phyloP scores from a whole-genome alignment of 768 basidiomycete species.

The Mycena olivaceomarginata region DNA sequence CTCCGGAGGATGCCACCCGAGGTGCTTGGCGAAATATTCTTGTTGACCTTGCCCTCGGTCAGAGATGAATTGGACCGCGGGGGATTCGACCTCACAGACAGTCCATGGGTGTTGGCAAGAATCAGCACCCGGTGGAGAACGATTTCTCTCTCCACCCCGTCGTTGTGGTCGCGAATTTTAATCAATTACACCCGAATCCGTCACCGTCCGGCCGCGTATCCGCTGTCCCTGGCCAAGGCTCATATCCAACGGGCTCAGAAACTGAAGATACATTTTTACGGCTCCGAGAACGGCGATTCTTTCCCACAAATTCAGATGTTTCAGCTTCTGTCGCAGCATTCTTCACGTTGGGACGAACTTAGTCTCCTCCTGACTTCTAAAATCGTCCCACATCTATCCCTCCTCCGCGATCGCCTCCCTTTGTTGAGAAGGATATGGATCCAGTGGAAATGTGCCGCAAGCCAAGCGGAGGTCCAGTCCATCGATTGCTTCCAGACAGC shows the following conservation, averaged over 20 bases:
- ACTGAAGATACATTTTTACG: slow-evolving; percentile 4
- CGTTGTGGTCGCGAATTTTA: slow-evolving; percentile 16
- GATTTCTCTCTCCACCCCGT: background rate
- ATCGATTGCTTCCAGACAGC: slow-evolving; percentile 22
- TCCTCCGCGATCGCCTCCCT: background rate
- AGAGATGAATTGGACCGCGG: background rate
- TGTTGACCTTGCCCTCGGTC: slow-evolving; percentile 3
- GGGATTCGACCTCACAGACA: background rate
- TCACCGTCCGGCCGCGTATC: background rate
- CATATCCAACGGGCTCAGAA: slow-evolving; percentile 9
- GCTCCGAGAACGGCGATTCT: background rate
- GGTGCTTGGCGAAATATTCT: slow-evolving; percentile 22
- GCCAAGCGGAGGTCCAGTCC: background rate
- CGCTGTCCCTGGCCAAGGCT: background rate
- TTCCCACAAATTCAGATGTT: background rate
- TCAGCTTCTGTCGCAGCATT: background rate
- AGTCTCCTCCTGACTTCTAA: background rate
- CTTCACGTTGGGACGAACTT: slow-evolving; percentile 17
- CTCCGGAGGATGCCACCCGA: slow-evolving; percentile 28
- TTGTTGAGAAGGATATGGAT: slow-evolving; percentile 1
- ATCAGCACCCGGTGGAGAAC: slow-evolving; percentile 11
- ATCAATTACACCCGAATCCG: background rate
- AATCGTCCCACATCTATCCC: background rate
- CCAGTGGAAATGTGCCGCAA: background rate
- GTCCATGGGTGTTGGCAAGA: slow-evolving; percentile 19